Evolutionary conservation across 306 rosid genomes (phyloP).

Genomic region (Echinosophora koreensis): DNA sequence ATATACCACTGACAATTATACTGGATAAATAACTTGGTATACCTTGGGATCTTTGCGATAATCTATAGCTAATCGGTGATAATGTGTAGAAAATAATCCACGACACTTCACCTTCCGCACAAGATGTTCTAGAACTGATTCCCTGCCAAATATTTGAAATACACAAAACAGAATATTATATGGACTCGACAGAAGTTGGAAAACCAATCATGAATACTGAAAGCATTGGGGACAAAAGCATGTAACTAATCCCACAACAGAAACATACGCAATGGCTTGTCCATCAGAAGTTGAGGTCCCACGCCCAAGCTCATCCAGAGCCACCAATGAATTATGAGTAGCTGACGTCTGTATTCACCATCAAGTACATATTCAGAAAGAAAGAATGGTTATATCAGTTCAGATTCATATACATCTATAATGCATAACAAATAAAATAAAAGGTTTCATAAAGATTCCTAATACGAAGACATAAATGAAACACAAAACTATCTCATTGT

Average conservation of each 20-base stretch:
- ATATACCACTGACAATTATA: slow-evolving; percentile 7
- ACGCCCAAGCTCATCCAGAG: slow-evolving; percentile 97
- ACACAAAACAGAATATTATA: slow-evolving; percentile 31
- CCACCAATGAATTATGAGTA: slow-evolving; percentile 79
- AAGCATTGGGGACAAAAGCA: slow-evolving; percentile 22
- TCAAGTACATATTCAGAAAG: slow-evolving; percentile 32
- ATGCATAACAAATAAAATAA: slow-evolving; percentile 6
- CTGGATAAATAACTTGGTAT: slow-evolving; percentile 28
- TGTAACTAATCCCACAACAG: slow-evolving; percentile 34
- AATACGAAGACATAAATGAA: slow-evolving; percentile 5
- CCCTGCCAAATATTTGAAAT: slow-evolving; percentile 60
- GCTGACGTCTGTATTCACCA: slow-evolving; percentile 76
- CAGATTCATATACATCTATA: not conserved
- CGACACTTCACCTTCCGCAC: slow-evolving; percentile 81
- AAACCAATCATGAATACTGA: slow-evolving; percentile 27
- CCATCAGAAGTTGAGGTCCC: slow-evolving; percentile 99
- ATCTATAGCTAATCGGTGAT: slow-evolving; percentile 82
- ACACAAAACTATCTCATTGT: slow-evolving; percentile 21
- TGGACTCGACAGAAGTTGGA: slow-evolving; percentile 12
- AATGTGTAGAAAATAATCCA: slow-evolving; percentile 92
- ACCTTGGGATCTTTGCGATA: slow-evolving; percentile 75
- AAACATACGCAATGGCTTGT: slow-evolving; percentile 95
- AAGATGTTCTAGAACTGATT: slow-evolving; percentile 88
- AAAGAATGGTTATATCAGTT: slow-evolving; percentile 31
- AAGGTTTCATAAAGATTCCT: slow-evolving; percentile 23